Conservation (phyloP, 108 stramenopile genomes). For the Cyclotella baltica region DNA sequence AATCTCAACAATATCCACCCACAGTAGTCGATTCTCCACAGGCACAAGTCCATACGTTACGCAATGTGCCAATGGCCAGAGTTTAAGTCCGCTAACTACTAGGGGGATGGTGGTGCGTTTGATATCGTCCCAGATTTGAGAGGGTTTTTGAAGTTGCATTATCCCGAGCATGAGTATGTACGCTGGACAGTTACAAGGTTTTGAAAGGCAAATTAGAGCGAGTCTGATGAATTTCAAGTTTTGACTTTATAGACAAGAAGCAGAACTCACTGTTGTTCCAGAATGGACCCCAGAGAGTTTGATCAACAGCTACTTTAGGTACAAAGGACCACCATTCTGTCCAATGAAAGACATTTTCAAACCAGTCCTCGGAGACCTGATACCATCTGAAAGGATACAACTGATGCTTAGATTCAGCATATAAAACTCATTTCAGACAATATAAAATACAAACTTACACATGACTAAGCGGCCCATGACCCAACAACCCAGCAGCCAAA, state of each 20-base stretch:
- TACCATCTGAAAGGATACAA: too few species aligned
- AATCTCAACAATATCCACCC: slow-evolving; percentile 91
- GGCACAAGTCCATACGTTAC: slow-evolving; percentile 84
- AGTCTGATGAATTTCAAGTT: too few species aligned
- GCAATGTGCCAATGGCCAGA: slow-evolving; percentile 90
- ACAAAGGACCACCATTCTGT: slow-evolving; percentile 69
- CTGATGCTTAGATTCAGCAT: too few species aligned
- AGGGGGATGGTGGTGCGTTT: slow-evolving; percentile 78
- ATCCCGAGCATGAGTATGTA: slow-evolving; percentile 73
- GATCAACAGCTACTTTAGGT: slow-evolving; percentile 75
- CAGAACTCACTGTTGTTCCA: slow-evolving; percentile 75
- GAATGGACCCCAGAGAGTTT: slow-evolving; percentile 57
- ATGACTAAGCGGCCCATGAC: slow-evolving; percentile 87
- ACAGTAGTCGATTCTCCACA: slow-evolving; percentile 80
- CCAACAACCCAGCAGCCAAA: slow-evolving; percentile 74
- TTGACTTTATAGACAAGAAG: too few species aligned
- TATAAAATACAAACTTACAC: too few species aligned
- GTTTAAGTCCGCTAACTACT: slow-evolving; percentile 67
- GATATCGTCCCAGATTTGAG: slow-evolving; percentile 68
- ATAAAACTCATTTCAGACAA: too few species aligned
- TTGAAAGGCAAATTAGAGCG: too few species aligned
- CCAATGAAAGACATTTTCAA: slow-evolving; percentile 56
- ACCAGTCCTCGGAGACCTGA: slow-evolving; percentile 64
- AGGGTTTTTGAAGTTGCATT: slow-evolving; percentile 55
- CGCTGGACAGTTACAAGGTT: too few species aligned